Evolutionary conservation across 768 basidiomycete genomes (phyloP).

Genomic region (Podaxis sp.): DNA sequence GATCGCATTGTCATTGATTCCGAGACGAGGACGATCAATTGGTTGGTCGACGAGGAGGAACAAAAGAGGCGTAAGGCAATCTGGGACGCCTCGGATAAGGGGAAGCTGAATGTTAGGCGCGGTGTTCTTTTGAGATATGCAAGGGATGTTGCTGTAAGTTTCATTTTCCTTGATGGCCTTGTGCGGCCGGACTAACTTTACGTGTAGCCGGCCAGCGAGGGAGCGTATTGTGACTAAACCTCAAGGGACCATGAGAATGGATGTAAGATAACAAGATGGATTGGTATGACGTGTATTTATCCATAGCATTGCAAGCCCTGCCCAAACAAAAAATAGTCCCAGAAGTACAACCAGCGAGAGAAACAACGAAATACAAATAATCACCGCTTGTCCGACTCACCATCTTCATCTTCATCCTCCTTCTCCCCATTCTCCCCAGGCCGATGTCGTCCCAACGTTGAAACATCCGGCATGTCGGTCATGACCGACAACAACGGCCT

Average conservation of each 20-base stretch:
- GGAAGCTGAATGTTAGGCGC: conserved; percentile 63
- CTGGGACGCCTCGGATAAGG: conserved; percentile 71
- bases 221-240: conserved; percentile 77
- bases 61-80: conserved; percentile 54
- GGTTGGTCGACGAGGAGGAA: conserved; percentile 70
- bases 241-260: not conserved
- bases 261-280: not conserved
- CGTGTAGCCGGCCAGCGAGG: conserved; percentile 71
- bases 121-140: conserved; percentile 82
- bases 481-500: not conserved
- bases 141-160: conserved; percentile 79
- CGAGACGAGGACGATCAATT: conserved; percentile 60
- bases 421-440: not conserved
- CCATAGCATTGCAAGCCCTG: not conserved
- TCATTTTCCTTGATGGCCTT: conserved; percentile 7
- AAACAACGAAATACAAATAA: not conserved
- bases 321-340: not conserved
- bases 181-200: conserved; percentile 3
- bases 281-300: not conserved
- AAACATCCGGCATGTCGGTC: conserved; percentile 1
- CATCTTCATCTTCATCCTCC: not conserved
- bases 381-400: not conserved
- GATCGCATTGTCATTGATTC: conserved; percentile 78
- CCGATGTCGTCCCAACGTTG: not conserved
- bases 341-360: not conserved